Evolutionary conservation across 1,284 basidiomycete genomes (phyloP), one percentile per base, ranked within the genome.

Genomic region (Athelia sp.): DNA sequence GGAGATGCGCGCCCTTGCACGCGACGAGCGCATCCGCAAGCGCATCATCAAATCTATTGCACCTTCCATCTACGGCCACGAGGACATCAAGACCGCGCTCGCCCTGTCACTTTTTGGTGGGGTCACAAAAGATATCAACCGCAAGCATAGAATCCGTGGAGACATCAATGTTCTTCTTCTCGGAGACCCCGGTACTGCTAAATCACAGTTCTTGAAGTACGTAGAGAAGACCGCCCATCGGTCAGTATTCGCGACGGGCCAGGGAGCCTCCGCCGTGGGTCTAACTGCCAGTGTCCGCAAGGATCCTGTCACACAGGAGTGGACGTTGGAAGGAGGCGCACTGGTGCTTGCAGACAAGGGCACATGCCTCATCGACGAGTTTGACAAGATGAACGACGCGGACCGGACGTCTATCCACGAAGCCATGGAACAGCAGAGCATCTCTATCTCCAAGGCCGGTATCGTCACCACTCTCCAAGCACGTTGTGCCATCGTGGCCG

Each of bases 371-470:
- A 99, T 99, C 58, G 96, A 99, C 70, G 97, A 99, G 70, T 99
- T 99, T 67, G 96, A 99, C 77, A 99, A 99, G 78, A 99, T 99
- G 96, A 99, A 99, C 72, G 96, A 99, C 61, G 83, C 92, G 26
- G 93, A 95, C 68, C 79, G 94, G 56, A 98, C 96, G 11, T 98
- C 94, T 6, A 99, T 99, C 61, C 97, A 99, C 74, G 96, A 99
- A 68, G 97, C 97, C 2, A 99, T 99, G 96, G 96, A 99, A 67
- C 96, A 99, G 70, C 96, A 99, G 65, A 90, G 90, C n/a, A 99
- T 99, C 59, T 98, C 96, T 1, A 98, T 99, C 58, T 95, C 94
- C 36, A 99, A 99, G 65, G 97, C 96, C 2, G 97, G 96, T 52
- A 99, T 99, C 59, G 90, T 99, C 47, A 98, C 97, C 10, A 91